Evolutionary conservation across 768 basidiomycete species (phyloP), one percentile per base, ranked within the genome.

Genomic region (Leccinum ochraceum): DNA sequence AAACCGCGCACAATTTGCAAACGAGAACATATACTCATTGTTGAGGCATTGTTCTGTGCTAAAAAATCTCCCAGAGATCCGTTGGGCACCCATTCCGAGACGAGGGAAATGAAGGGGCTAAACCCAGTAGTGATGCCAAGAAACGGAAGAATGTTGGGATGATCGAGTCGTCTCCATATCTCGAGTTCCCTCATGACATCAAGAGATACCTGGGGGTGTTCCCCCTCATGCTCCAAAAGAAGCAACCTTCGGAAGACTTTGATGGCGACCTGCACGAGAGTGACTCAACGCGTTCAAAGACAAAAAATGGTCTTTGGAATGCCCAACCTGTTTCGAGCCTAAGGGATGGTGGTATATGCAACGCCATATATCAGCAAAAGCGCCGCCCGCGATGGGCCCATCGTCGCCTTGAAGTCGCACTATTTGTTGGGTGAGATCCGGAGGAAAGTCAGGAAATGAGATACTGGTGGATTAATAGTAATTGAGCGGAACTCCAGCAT

Each of bases 121-220:
- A 61, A 65, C 30, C 63, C 54, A 4, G 49, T 61, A 3, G 64
- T 65, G 54, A 65, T 56, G 22, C 64, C 64, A 26, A 65, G 63
- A 28, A 65, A 65, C 1, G 63, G 64, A 32, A 65, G 59, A 4
- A 65, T 32, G 30, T 65, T 65, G n/a, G 63, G 63, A 16, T 65
- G 64, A 50, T 61, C 56, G 34, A 65, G 56, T 26, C 64, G 56
- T n/a, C 54, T 42, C 64, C 59, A 65, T 32, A 65, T 60, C n/a
- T 65, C 63, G 20, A 65, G 63, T 14, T 65, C 56, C 10, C 63
- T 56, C 48, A 59, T 59, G n/a, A 61, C 49, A 7, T 57, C 63
- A 17, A 54, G n/a, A 14, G 53, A 37, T 11, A 50, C 16, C 13
- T 60, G 53, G 1, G 44, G 54, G 14, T 42, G 32, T 6, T 57